These are phyloP conservation scores for Neopestalotiopsis rosae DNA, from an alignment of 2,329 filamentous ascomycete genomes.

Conservation along the genomic window DNA sequence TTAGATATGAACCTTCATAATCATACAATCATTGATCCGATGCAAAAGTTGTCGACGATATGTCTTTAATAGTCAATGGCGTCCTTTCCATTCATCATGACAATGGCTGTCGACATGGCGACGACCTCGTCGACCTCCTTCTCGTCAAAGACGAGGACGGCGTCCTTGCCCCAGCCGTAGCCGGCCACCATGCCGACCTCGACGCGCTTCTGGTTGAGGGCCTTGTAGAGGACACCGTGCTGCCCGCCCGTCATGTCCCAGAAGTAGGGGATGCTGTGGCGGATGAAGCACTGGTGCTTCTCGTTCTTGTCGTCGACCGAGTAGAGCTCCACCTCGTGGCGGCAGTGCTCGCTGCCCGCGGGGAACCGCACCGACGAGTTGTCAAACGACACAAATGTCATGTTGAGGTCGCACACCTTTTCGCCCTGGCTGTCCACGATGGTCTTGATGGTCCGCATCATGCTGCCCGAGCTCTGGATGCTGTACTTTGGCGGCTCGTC, in stretches of 20 bases:
- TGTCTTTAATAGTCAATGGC: slow-evolving; percentile 35
- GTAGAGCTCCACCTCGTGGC: slow-evolving; percentile 37
- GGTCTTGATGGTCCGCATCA: slow-evolving; percentile 42
- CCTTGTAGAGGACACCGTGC: slow-evolving; percentile 38
- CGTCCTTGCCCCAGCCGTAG: slow-evolving; percentile 38
- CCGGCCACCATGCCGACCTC: slow-evolving; percentile 36
- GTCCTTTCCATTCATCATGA: slow-evolving; percentile 39
- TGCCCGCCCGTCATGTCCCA: slow-evolving; percentile 39
- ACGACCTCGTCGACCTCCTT: slow-evolving; percentile 37
- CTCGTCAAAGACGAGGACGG: slow-evolving; percentile 35
- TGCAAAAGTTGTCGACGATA: not conserved
- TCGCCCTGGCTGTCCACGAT: slow-evolving; percentile 31
- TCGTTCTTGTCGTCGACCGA: slow-evolving; percentile 34
- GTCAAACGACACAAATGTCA: slow-evolving; percentile 41
- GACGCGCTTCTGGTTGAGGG: slow-evolving; percentile 39
- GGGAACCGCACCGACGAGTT: slow-evolving; percentile 35
- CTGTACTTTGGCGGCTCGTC: slow-evolving; percentile 29
- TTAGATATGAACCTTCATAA: slow-evolving; percentile 5
- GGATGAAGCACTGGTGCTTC: slow-evolving; percentile 40
- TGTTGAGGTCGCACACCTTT: slow-evolving; percentile 39
- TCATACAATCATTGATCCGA: slow-evolving; percentile 6
- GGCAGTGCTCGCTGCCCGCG: slow-evolving; percentile 31
- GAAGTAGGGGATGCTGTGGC: slow-evolving; percentile 40
- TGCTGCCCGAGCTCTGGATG: slow-evolving; percentile 38
- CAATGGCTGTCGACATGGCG: slow-evolving; percentile 36